Percentiles rank a stretch among this genome's conserved stretches.
Conservation (phyloP, 345 rosid genomes). For the Passiflora organensis region DNA sequence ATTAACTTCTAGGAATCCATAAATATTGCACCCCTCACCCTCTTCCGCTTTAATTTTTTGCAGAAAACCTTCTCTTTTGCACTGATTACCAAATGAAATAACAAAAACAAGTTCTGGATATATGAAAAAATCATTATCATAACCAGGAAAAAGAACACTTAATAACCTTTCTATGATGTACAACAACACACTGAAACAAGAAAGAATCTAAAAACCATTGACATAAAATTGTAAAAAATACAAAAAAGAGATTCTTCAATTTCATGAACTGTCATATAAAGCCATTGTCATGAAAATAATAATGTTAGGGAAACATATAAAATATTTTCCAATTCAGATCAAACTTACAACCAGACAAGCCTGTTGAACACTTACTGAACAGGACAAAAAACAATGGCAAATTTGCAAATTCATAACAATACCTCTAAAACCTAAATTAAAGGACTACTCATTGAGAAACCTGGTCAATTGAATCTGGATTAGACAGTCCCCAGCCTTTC, state of each 20-base stretch:
- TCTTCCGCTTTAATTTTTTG: conserved; percentile 87
- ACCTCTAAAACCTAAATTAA: neutral
- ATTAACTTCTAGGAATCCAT: conserved; percentile 89
- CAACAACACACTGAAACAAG: no score
- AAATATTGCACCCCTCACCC: conserved; percentile 92
- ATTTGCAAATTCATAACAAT: neutral
- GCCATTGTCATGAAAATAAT: no score
- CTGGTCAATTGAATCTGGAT: conserved; percentile 87
- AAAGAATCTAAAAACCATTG: no score
- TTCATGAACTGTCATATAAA: no score
- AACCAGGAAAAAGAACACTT: neutral
- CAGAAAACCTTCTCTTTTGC: conserved; percentile 91
- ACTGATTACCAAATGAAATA: conserved; percentile 36
- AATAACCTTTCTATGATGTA: no score
- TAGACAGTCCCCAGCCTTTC: conserved; percentile 88
- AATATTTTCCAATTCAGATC: no score
- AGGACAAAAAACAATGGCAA: no score
- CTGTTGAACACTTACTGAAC: no score
- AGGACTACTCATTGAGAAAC: conserved; percentile 29
- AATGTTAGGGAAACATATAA: no score
- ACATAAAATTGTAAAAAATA: no score
- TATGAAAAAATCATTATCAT: neutral
- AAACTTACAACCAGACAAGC: no score
- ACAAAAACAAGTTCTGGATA: neutral
- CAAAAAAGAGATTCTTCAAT: no score